Percentiles rank a stretch among this genome's conserved stretches.
phyloP scores from a whole-genome alignment of 179 eudicot species.

The Patellifolia procumbens region DNA sequence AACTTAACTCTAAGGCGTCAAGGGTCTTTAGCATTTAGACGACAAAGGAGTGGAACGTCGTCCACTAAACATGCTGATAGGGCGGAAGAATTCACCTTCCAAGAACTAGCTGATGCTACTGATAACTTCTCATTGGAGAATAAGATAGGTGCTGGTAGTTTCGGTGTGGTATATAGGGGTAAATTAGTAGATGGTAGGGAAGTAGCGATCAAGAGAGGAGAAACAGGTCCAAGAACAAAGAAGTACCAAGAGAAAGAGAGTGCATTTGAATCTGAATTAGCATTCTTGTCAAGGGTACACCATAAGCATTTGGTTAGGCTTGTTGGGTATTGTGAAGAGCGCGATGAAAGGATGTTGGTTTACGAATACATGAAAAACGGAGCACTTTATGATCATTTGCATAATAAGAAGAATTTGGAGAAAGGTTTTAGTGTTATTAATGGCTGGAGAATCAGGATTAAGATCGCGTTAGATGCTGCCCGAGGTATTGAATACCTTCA shows the following conservation, averaged over 20 bases:
- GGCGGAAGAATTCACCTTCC: slow-evolving; percentile 76
- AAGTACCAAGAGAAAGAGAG: slow-evolving; percentile 83
- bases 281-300: slow-evolving; percentile 79
- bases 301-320: slow-evolving; percentile 93
- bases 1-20: slow-evolving; percentile 74
- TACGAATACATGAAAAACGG: slow-evolving; percentile 95
- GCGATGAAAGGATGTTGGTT: slow-evolving; percentile 83
- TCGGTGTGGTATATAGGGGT: slow-evolving; percentile 83
- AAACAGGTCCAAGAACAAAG: slow-evolving; percentile 49
- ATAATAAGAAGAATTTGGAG: slow-evolving; percentile 60
- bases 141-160: slow-evolving; percentile 91
- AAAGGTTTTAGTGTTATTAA: slow-evolving; percentile 59
- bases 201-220: slow-evolving; percentile 91
- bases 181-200: slow-evolving; percentile 79
- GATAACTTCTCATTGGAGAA: slow-evolving; percentile 65
- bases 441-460: slow-evolving; percentile 87
- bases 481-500: slow-evolving; percentile 94
- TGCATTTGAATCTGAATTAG: slow-evolving; percentile 87
- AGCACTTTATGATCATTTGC: slow-evolving; percentile 80
- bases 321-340: slow-evolving; percentile 87
- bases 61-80: slow-evolving; percentile 59
- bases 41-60: slow-evolving; percentile 91
- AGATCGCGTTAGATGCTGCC: slow-evolving; percentile 79
- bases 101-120: slow-evolving; percentile 72
- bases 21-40: slow-evolving; percentile 55